phyloP scores from a whole-genome alignment of 1,284 basidiomycete species.

The Pseudozyma pruni region DNA sequence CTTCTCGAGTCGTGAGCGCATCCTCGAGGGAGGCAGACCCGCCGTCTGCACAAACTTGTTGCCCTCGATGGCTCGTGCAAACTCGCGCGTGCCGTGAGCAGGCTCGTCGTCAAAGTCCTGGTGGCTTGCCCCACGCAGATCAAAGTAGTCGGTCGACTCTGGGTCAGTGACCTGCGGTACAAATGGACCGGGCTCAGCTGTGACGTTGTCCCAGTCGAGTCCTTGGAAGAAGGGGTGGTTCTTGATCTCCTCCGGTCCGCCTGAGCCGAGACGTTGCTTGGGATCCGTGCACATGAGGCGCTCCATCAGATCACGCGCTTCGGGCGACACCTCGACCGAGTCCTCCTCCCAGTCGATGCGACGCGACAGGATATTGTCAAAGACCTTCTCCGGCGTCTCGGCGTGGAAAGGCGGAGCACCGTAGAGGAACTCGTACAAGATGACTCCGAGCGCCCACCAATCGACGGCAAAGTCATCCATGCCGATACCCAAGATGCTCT shows the following conservation, averaged over 20 bases:
- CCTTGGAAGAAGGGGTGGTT: slow-evolving; percentile 88
- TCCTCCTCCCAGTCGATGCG: slow-evolving; percentile 96
- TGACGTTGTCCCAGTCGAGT: slow-evolving; percentile 92
- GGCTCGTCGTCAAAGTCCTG: slow-evolving; percentile 86
- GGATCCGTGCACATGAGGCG: slow-evolving; percentile 86
- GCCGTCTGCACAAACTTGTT: slow-evolving; percentile 62
- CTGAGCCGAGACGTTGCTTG: slow-evolving; percentile 80
- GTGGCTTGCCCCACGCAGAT: slow-evolving; percentile 88
- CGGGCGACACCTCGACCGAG: slow-evolving; percentile 84
- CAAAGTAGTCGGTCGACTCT: slow-evolving; percentile 99
- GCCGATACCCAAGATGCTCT: slow-evolving; percentile 93
- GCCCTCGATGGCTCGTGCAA: slow-evolving; percentile 53
- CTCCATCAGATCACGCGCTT: slow-evolving; percentile 91
- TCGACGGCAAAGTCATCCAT: slow-evolving; percentile 96
- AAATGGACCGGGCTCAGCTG: slow-evolving; percentile 88
- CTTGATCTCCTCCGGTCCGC: slow-evolving; percentile 93
- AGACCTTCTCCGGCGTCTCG: slow-evolving; percentile 94
- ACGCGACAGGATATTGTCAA: slow-evolving; percentile 97
- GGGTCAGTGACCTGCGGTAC: slow-evolving; percentile 94
- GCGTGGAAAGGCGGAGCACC: slow-evolving; percentile 98
- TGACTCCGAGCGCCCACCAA: slow-evolving; percentile 99
- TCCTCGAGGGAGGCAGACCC: slow-evolving; percentile 68
- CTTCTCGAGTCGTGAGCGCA: slow-evolving; percentile 41
- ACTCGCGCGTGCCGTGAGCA: slow-evolving; percentile 51
- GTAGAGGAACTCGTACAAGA: slow-evolving; percentile 97